These are phyloP conservation scores for Salix viminalis DNA, from an alignment of 345 rosid genomes.

Conservation along the genomic window DNA sequence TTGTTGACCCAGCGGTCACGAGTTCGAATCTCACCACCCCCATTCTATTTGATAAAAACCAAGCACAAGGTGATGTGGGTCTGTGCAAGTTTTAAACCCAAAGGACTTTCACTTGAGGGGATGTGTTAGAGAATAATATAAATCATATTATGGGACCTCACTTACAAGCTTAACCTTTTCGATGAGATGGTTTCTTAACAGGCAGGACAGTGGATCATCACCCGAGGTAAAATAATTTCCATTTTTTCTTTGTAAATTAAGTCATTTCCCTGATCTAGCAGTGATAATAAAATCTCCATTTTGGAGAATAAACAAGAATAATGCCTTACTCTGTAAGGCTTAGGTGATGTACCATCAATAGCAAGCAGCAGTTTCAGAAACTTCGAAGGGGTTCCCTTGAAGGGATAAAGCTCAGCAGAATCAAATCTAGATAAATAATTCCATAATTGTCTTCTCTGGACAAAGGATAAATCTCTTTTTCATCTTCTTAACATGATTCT, in stretches of 20 bases:
- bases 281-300: not conserved
- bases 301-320: not conserved
- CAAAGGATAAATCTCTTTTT: not conserved
- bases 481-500: too few relatives aligned
- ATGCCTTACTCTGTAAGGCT: not conserved
- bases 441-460: not conserved
- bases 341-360: not conserved
- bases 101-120: too few relatives aligned
- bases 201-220: slow-evolving; percentile 3
- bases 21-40: too few relatives aligned
- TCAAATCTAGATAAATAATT: not conserved
- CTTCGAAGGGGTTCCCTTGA: not conserved
- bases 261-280: not conserved
- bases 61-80: too few relatives aligned
- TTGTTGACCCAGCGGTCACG: too few relatives aligned
- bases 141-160: too few relatives aligned
- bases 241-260: not conserved
- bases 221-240: not conserved
- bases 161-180: too few relatives aligned
- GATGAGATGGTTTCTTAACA: too few relatives aligned
- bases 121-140: too few relatives aligned
- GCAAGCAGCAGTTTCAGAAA: not conserved
- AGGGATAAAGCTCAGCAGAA: not conserved
- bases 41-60: too few relatives aligned
- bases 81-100: too few relatives aligned